Percentiles rank a stretch among this genome's conserved stretches.
Conservation (phyloP, 192 early-diverging fungal genomes). For the Diversispora eburnea region DNA sequence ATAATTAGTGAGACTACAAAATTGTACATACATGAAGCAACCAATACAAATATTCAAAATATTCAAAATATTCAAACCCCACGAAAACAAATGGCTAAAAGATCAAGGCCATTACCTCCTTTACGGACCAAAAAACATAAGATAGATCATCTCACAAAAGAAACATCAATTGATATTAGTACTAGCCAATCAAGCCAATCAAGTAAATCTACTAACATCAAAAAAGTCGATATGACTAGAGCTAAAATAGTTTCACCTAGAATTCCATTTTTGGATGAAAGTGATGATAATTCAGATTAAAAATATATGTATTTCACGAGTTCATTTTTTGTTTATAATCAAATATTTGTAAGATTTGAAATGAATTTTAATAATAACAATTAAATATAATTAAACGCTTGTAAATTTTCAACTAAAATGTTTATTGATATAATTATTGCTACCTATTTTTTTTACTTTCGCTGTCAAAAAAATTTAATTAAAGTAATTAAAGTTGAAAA, state of each 20-base stretch:
- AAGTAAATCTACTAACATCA: too few relatives aligned
- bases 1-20: not conserved
- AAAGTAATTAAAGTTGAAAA: too few relatives aligned
- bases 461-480: too few relatives aligned
- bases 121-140: not conserved
- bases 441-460: too few relatives aligned
- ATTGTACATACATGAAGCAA: not conserved
- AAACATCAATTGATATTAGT: not conserved
- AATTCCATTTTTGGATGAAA: slow-evolving; percentile 2
- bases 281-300: not conserved
- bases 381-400: too few relatives aligned
- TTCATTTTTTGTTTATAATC: too few relatives aligned
- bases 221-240: not conserved
- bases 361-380: too few relatives aligned
- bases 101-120: not conserved
- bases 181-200: too few relatives aligned
- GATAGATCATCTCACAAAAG: not conserved
- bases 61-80: not conserved
- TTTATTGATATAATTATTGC: too few relatives aligned
- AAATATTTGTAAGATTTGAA: too few relatives aligned
- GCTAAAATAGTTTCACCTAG: not conserved
- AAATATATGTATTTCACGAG: too few relatives aligned
- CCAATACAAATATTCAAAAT: not conserved
- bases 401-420: too few relatives aligned
- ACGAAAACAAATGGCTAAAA: not conserved